Conservation (phyloP, 2,329 filamentous ascomycete genomes). For the Chaetomium sp. region DNA sequence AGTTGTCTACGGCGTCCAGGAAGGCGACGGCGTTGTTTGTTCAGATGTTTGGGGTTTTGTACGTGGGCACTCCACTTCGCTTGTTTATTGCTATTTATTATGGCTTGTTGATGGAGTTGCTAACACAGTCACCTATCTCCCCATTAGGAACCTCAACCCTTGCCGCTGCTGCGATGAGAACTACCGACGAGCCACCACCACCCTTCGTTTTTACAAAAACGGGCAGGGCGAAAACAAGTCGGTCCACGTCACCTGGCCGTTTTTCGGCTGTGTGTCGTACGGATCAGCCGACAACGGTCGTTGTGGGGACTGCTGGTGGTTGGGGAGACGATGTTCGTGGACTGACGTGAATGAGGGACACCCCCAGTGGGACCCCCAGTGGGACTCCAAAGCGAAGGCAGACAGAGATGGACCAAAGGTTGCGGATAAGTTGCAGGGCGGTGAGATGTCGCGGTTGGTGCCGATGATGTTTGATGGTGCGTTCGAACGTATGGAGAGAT, state of each 20-base stretch:
- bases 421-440: too few relatives aligned
- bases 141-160: too few relatives aligned
- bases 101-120: neutral
- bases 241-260: neutral
- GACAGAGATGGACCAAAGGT: too few relatives aligned
- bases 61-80: too few relatives aligned
- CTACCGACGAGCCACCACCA: too few relatives aligned
- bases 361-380: neutral
- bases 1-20: neutral
- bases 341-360: neutral
- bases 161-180: too few relatives aligned
- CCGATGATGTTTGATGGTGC: too few relatives aligned
- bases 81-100: too few relatives aligned
- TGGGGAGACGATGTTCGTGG: neutral
- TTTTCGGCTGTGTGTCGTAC: neutral
- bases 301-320: neutral
- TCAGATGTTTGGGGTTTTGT: neutral
- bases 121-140: too few relatives aligned
- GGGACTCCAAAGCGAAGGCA: neutral
- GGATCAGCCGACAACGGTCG: neutral
- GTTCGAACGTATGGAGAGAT: too few relatives aligned
- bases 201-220: too few relatives aligned
- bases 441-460: too few relatives aligned
- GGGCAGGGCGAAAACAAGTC: neutral
- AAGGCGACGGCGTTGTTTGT: neutral